Conservation (phyloP, 208 protist species). For the Leishmania tropica region DNA sequence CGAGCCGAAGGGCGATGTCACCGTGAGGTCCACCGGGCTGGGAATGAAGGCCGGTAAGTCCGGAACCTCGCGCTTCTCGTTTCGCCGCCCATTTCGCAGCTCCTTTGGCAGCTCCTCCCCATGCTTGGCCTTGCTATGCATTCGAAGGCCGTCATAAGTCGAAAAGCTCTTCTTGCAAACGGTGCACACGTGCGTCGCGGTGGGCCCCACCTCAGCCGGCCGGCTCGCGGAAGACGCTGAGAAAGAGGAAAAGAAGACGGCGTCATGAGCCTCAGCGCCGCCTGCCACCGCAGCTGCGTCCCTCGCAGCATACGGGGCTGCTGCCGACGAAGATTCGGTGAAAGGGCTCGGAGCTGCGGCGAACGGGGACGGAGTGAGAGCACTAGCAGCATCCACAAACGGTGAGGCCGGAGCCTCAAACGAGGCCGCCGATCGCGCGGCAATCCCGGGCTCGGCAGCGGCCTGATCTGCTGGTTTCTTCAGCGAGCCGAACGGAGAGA, state of each 20-base stretch:
- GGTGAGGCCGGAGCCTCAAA: slow-evolving; percentile 29
- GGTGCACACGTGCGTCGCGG: slow-evolving; percentile 52
- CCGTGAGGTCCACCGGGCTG: slow-evolving; percentile 86
- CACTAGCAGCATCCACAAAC: slow-evolving; percentile 24
- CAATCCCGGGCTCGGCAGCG: neutral
- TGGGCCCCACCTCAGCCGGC: slow-evolving; percentile 11
- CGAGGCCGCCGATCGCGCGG: neutral
- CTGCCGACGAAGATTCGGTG: slow-evolving; percentile 10
- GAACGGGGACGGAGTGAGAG: slow-evolving; percentile 36
- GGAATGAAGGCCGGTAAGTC: slow-evolving; percentile 85
- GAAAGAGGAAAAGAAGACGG: neutral
- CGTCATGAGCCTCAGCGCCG: neutral
- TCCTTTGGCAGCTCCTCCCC: slow-evolving; percentile 50
- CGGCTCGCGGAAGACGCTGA: neutral
- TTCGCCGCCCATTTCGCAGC: slow-evolving; percentile 29
- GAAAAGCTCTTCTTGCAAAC: slow-evolving; percentile 67
- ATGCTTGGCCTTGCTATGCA: slow-evolving; percentile 89
- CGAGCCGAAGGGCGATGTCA: slow-evolving; percentile 77
- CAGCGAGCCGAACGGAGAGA: slow-evolving; percentile 47
- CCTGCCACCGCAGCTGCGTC: neutral
- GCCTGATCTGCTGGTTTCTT: slow-evolving; percentile 1
- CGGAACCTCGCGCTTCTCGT: slow-evolving; percentile 12
- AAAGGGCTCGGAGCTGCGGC: slow-evolving; percentile 22
- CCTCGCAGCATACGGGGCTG: slow-evolving; percentile 19
- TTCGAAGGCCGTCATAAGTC: slow-evolving; percentile 62